Evolutionary conservation across 768 basidiomycete species (phyloP), one percentile per base, ranked within the genome.

Genomic region (Leccinum truebloodii): DNA sequence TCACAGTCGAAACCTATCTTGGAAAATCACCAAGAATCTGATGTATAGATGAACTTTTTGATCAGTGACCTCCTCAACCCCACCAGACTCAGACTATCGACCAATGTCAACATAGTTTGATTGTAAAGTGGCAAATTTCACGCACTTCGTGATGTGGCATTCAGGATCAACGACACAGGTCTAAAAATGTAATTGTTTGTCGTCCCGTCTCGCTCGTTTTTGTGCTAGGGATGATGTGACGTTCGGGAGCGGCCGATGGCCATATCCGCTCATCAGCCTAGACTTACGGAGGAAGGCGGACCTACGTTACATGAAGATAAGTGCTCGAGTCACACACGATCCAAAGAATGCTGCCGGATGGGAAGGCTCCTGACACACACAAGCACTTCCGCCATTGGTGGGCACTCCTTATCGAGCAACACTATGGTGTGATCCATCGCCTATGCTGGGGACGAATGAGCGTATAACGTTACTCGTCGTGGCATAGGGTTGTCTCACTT

Each of bases 371-470:
- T 49, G 59, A 56, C 30, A 30, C 8, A 52, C 56, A 63, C 51
- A 61, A 61, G 61, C 37, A n/a, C 46, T 59, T 70, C 71, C n/a
- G 69, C 57, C 54, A 73, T 74, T 72, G 67, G 71, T 57, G 54
- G 59, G 53, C 44, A 51, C 55, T 44, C 37, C 55, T 49, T 61
- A 61, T 59, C 60, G 35, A 49, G 22, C 24, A 62, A 63, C 55
- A 46, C 39, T 20, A 26, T 22, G 18, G 34, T 44, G 20, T 52
- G 53, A 64, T 61, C 41, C n/a, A 52, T 62, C 53, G 32, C 28
- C 16, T 16, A 26, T 48, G 53, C 20, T 37, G 10, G 35, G 12
- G 34, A 4, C 39, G 20, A 48, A 49, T 63, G 49, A 50, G 32
- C 46, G 26, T 28, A 53, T 55, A 35, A 50, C 20, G 37, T 22